Evolutionary conservation across 2,329 filamentous ascomycete species (phyloP), one percentile per base, ranked within the genome.

Genomic region (Fusarium xylarioides): DNA sequence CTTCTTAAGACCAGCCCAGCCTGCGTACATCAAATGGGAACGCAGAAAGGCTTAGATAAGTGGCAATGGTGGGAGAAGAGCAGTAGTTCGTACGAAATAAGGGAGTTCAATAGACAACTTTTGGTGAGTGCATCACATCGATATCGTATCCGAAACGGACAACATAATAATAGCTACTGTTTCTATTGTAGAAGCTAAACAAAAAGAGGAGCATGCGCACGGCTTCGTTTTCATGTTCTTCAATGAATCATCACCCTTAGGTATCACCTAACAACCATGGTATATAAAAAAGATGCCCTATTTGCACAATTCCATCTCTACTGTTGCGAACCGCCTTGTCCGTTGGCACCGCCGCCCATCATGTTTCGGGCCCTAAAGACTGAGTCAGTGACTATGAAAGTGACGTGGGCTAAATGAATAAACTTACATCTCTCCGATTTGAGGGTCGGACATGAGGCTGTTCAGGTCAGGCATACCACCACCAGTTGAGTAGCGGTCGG

Each of bases 391-490:
- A 53, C n/a, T 62, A 28, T 32, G 28, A 30, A 37, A 9, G 19
- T 16, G 32, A 23, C 10, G 28, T 32, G 38, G 15, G 28, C 28
- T 34, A 21, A 37, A 8, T 11, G 44, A 21, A 6, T 8, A 16
- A 16, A 90, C 93, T 93, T 84, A 97, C 95, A 98, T 95, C 66
- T 98, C 94, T 49, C 94, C 94, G 82, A 99, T 92, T 81, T 85
- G 93, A 53, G 96, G 96, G 81, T 99, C 96, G 73, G 91, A 92
- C 96, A 99, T 97, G 82, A 99, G 85, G 74, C 88, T 88, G 63
- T 89, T 87, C 79, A 98, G 86, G 82, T 98, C 94, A 12, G 96
- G 96, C 92, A 97, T 95, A 56, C 95, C 95, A 58, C 93, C 93
- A 47, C 93, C 92, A 60, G 86, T 85, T 69, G 89, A 90, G 80